These are phyloP conservation scores for Pichia sp. DNA, from an alignment of 1,139 yeast species.

Conservation along the genomic window DNA sequence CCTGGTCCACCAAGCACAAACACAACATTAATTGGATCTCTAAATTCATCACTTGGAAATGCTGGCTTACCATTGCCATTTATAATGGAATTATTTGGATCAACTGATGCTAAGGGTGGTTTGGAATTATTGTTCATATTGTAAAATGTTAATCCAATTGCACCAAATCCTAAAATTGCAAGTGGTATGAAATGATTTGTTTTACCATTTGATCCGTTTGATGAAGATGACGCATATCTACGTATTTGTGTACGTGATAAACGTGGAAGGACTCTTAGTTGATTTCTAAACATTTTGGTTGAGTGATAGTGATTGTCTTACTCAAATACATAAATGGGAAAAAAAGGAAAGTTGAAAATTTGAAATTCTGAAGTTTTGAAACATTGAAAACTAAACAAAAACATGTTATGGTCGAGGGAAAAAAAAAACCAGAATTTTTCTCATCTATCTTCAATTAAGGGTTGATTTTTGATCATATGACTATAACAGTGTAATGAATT, in stretches of 20 bases:
- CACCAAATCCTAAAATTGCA: slow-evolving; percentile 23
- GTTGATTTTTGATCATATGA: too few species aligned
- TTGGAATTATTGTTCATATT: slow-evolving; percentile 24
- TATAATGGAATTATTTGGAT: slow-evolving; percentile 20
- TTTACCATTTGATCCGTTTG: slow-evolving; percentile 1
- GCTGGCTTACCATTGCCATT: slow-evolving; percentile 4
- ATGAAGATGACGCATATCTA: slow-evolving; percentile 5
- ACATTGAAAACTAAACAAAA: not conserved
- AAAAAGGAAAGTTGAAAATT: not conserved
- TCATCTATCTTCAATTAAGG: not conserved
- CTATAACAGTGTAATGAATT: too few species aligned
- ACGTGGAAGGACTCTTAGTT: not conserved
- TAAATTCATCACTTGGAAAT: slow-evolving; percentile 9
- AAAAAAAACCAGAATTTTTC: not conserved
- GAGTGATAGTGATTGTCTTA: too few species aligned
- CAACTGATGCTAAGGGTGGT: slow-evolving; percentile 29
- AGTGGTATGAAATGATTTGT: slow-evolving; percentile 24
- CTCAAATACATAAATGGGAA: too few species aligned
- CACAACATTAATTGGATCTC: slow-evolving; percentile 52
- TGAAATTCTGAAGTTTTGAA: not conserved
- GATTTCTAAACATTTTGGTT: not conserved
- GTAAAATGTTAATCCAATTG: slow-evolving; percentile 27
- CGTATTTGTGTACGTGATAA: slow-evolving; percentile 1
- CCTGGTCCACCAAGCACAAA: slow-evolving; percentile 91
- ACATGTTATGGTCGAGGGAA: not conserved